Evolutionary conservation across 192 early-diverging fungal species (phyloP).

Genomic region (Spizellomyces punctatus): DNA sequence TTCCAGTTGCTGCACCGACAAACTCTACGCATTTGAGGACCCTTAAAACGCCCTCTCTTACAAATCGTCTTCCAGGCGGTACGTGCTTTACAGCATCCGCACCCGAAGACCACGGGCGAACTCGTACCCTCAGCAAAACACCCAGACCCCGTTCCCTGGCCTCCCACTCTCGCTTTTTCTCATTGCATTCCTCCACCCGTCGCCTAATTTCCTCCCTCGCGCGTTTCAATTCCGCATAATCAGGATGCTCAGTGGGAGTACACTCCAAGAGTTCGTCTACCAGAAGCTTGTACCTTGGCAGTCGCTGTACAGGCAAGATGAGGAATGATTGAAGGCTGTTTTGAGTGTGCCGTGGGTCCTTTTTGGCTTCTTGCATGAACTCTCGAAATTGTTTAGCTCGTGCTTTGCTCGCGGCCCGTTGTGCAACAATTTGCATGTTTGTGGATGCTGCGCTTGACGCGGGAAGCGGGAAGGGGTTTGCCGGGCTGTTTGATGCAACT

Average conservation of each 20-base stretch:
- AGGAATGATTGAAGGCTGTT: slow-evolving; percentile 82
- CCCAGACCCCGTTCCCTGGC: slow-evolving; percentile 30
- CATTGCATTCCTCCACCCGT: slow-evolving; percentile 83
- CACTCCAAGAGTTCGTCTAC: slow-evolving; percentile 79
- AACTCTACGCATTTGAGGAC: slow-evolving; percentile 47
- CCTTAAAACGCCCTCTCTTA: slow-evolving; percentile 29
- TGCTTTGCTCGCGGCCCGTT: slow-evolving; percentile 18
- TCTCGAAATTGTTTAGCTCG: slow-evolving; percentile 24
- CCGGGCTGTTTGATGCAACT: slow-evolving; percentile 1
- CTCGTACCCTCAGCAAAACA: slow-evolving; percentile 28
- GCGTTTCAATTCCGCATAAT: slow-evolving; percentile 68
- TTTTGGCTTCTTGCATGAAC: slow-evolving; percentile 48
- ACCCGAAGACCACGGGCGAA: slow-evolving; percentile 21
- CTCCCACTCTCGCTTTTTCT: slow-evolving; percentile 77
- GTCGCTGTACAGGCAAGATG: slow-evolving; percentile 89
- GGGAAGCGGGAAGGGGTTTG: neutral
- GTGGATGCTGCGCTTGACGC: neutral
- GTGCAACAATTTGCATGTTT: neutral
- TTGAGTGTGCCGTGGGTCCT: slow-evolving; percentile 70
- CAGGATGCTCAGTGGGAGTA: slow-evolving; percentile 76
- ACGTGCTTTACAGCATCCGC: slow-evolving; percentile 13
- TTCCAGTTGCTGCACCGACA: slow-evolving; percentile 11
- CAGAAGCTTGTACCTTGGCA: slow-evolving; percentile 91
- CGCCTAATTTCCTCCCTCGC: slow-evolving; percentile 72
- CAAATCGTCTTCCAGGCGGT: slow-evolving; percentile 31